A percentile compares a stretch with the other conserved stretches of the same genome.
Evolutionary conservation across 192 early-diverging fungal species (phyloP).

Genomic region (Backusella macrospora): DNA sequence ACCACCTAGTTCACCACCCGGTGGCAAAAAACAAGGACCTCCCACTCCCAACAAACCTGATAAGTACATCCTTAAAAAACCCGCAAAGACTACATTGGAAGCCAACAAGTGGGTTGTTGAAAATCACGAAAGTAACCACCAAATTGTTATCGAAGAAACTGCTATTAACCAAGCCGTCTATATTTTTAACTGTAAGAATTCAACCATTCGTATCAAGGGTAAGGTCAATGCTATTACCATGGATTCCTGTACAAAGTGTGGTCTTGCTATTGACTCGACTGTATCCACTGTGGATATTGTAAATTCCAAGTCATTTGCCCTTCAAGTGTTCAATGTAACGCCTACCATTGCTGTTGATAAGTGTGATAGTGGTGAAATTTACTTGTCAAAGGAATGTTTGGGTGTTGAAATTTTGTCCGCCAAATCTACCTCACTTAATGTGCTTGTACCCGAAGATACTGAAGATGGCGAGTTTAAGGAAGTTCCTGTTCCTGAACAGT

Average conservation of each 20-base stretch:
- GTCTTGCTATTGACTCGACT: slow-evolving; percentile 79
- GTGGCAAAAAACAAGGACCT: slow-evolving; percentile 49
- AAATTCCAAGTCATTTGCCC: slow-evolving; percentile 85
- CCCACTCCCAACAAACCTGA: slow-evolving; percentile 59
- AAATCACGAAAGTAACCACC: slow-evolving; percentile 73
- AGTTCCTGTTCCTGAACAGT: slow-evolving; percentile 90
- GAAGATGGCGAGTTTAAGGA: slow-evolving; percentile 81
- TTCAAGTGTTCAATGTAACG: slow-evolving; percentile 81
- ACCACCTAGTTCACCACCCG: not conserved
- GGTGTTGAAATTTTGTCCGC: slow-evolving; percentile 88
- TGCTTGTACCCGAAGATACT: slow-evolving; percentile 74
- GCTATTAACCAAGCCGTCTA: slow-evolving; percentile 90
- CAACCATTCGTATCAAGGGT: slow-evolving; percentile 86
- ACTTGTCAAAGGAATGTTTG: slow-evolving; percentile 73
- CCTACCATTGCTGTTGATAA: slow-evolving; percentile 93
- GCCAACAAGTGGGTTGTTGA: slow-evolving; percentile 96
- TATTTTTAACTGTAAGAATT: slow-evolving; percentile 92
- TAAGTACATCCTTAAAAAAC: slow-evolving; percentile 63
- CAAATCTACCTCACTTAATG: slow-evolving; percentile 93
- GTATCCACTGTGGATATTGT: slow-evolving; percentile 88
- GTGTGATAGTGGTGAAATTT: slow-evolving; percentile 91
- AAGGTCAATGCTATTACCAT: slow-evolving; percentile 93
- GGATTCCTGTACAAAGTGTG: slow-evolving; percentile 89
- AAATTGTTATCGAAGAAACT: slow-evolving; percentile 79
- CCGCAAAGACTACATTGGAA: slow-evolving; percentile 79